These are phyloP conservation scores for Lactifluus echinatus DNA, from an alignment of 768 basidiomycete genomes.

Conservation along the genomic window DNA sequence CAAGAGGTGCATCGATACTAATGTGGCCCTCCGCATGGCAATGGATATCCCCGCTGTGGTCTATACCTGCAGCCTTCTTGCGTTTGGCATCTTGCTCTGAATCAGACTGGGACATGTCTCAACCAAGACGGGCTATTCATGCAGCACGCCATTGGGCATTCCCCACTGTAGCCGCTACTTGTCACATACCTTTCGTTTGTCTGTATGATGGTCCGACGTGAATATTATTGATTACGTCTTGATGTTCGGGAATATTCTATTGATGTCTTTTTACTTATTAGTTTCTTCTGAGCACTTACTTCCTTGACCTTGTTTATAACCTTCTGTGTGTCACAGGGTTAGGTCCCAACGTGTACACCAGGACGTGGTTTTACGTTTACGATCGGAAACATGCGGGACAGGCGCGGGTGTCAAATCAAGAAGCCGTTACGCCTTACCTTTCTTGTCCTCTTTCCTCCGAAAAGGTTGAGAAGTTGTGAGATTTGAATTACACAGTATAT, in stretches of 20 bases:
- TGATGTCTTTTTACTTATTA: conserved; percentile 1
- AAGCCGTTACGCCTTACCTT: conserved; percentile 5
- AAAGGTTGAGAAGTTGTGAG: not conserved
- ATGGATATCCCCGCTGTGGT: not conserved
- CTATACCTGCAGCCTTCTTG: conserved; percentile 2
- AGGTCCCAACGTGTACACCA: not conserved
- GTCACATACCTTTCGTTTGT: not conserved
- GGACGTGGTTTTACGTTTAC: not conserved
- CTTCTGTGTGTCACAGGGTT: not conserved
- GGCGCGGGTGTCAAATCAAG: not conserved
- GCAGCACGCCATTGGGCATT: not conserved
- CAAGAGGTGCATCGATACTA: no score
- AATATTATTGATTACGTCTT: conserved; percentile 8
- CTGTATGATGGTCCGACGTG: not conserved
- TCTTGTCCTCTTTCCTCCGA: conserved; percentile 26
- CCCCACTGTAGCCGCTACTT: not conserved
- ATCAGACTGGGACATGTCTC: not conserved
- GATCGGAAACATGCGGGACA: not conserved
- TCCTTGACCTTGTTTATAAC: not conserved
- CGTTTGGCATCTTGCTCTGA: conserved; percentile 9
- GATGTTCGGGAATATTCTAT: no score
- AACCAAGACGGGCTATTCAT: not conserved
- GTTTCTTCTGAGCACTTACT: not conserved
- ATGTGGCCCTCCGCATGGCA: not conserved
- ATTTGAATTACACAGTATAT: not conserved